Base-by-base conservation (phyloP, 441 rosid species). In the Corymbia citriodora region DNA sequence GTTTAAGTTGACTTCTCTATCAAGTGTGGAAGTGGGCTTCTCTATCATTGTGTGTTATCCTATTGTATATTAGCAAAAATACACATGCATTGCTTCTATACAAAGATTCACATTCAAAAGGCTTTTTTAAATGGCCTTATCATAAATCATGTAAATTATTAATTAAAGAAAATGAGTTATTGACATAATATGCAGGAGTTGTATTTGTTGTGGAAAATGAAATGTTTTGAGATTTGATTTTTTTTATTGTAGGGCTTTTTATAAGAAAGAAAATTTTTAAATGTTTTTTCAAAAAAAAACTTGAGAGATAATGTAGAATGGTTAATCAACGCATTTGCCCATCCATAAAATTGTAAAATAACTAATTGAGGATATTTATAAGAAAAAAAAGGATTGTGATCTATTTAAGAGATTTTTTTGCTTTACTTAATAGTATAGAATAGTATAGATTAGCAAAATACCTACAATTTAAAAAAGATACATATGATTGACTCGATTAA, bases 401-500 rank as follows among this genome's bases (percentile, higher is more conserved):
- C 49, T 1, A 25, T 72, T 72, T 18, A 36, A 5, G 82, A 19
- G 82, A 36, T 18, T 17, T 29, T 57, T 14, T 63, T 63, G 79
- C 45, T 70, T 0, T 70, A 17, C 79, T 31, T 31, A 70, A 70
- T 0, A 70, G 79, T 31, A 33, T 33, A 17, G 2, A 31, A 9
- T 25, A 9, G 63, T 23, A 57, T 23, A 57, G 12, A 33, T 31
- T 17, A 9, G 45, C 25, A 70, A 17, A 33, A 9, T 31, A 0
- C 23, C 40, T 3, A 17, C 33, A 6, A 11, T n/a, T 65, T 65
- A n/a, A n/a, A 65, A 15, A n/a, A n/a, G 21, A 7, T 59, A 25
- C 0, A 29, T 59, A 25, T 6, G 15, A 25, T 31, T 31, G 74
- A 68, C 1, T 31, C 18, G 0, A 65, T n/a, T 0, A 31, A 68